Evolutionary conservation across 805 yeast species (phyloP).

Genomic region (Wickerhamiella slavikovae): DNA sequence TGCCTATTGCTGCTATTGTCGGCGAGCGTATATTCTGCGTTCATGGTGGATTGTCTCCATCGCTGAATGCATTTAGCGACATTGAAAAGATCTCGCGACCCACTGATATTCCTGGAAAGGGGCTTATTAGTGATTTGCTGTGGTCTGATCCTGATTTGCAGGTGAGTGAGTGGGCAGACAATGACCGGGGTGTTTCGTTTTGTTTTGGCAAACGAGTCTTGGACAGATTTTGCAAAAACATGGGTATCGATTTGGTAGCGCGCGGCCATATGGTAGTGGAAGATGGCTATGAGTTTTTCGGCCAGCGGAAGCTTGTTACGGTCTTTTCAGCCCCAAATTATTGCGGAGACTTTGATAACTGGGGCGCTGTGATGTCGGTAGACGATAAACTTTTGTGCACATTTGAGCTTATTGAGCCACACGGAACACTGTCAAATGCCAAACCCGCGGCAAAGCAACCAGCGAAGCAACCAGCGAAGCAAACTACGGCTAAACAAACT

Average conservation of each 20-base stretch:
- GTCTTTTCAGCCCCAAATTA: constrained; percentile 60
- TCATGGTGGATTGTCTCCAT: constrained; percentile 70
- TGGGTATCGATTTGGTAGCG: constrained; percentile 61
- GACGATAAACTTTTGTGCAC: constrained; percentile 77
- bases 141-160: constrained; percentile 82
- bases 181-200: constrained; percentile 66
- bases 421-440: constrained; percentile 24
- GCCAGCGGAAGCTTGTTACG: constrained; percentile 47
- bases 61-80: constrained; percentile 47
- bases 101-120: constrained; percentile 69
- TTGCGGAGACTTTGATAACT: constrained; percentile 68
- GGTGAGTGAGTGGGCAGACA: constrained; percentile 67
- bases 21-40: constrained; percentile 88
- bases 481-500: background rate
- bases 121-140: constrained; percentile 50
- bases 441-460: too few relatives aligned
- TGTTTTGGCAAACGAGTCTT: constrained; percentile 62
- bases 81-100: constrained; percentile 56
- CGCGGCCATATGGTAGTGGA: constrained; percentile 80
- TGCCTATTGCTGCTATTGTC: constrained; percentile 88
- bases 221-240: constrained; percentile 47
- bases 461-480: too few relatives aligned
- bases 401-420: constrained; percentile 82
- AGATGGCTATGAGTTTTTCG: constrained; percentile 61
- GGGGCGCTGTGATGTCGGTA: constrained; percentile 98